A percentile compares a stretch with the other conserved stretches of the same genome.
These are phyloP conservation scores for Solanum medicagineum DNA, from an alignment of 257 asterid genomes.

Conservation along the genomic window DNA sequence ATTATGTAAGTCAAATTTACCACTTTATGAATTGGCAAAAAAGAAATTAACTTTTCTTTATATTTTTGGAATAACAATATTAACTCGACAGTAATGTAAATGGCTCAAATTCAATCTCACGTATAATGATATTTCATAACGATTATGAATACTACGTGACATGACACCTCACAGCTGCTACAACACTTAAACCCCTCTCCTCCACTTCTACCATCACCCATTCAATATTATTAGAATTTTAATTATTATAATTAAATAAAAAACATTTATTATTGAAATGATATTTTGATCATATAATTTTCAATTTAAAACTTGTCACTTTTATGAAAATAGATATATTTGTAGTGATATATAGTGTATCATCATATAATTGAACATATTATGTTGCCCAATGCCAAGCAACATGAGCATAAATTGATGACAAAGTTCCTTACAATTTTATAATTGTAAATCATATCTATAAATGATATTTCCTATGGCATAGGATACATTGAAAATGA, in stretches of 20 bases:
- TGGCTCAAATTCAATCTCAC: not conserved
- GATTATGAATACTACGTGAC: not conserved
- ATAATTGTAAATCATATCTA: not conserved
- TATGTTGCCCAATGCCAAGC: not conserved
- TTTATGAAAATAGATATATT: not conserved
- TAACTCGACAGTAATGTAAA: not conserved
- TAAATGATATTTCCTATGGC: not conserved
- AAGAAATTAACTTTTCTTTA: no score
- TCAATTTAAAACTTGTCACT: not conserved
- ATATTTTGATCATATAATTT: not conserved
- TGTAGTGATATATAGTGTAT: no score
- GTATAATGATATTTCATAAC: not conserved
- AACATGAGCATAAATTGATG: not conserved
- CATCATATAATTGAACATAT: not conserved
- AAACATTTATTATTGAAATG: not conserved
- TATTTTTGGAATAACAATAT: not conserved
- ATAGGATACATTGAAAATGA: not conserved
- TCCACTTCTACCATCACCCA: not conserved
- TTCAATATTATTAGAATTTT: no score
- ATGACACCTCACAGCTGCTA: not conserved
- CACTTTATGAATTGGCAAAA: not conserved
- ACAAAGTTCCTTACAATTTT: not conserved
- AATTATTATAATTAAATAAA: no score
- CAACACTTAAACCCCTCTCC: not conserved
- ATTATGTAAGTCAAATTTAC: not conserved